Conservation (phyloP, 2,329 filamentous ascomycete species). For the Colletotrichum cereale region DNA sequence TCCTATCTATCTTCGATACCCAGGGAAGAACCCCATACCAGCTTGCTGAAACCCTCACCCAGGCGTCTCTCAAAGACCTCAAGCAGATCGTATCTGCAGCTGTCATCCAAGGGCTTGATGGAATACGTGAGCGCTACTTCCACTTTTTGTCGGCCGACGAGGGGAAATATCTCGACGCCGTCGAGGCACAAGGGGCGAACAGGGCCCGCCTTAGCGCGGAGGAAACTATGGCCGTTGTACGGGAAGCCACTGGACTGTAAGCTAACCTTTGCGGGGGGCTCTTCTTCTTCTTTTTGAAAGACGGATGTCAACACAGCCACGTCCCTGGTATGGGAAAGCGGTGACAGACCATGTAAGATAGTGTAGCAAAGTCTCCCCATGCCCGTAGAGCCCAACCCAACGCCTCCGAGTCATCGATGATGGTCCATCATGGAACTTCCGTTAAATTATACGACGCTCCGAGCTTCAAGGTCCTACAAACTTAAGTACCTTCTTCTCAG, state of each 20-base stretch:
- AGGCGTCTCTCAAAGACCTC: constrained; percentile 53
- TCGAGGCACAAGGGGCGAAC: constrained; percentile 69
- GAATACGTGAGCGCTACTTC: constrained; percentile 69
- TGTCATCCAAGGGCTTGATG: constrained; percentile 65
- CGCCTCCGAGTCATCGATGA: not conserved
- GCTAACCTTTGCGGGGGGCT: not conserved
- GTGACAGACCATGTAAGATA: not conserved
- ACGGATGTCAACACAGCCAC: not conserved
- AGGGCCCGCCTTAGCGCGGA: constrained; percentile 73
- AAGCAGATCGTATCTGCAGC: constrained; percentile 69
- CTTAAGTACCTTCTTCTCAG: not conserved
- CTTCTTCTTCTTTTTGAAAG: no score
- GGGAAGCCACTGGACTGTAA: constrained; percentile 63
- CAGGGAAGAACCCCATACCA: constrained; percentile 54
- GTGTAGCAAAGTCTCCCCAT: constrained; percentile 1
- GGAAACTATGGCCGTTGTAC: constrained; percentile 67
- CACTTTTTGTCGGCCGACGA: constrained; percentile 62
- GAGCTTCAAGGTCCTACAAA: not conserved
- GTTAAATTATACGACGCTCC: not conserved
- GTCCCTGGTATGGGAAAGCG: not conserved
- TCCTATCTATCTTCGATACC: constrained; percentile 78
- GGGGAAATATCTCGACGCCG: constrained; percentile 65
- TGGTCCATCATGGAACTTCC: not conserved
- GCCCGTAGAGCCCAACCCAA: not conserved
- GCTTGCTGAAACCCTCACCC: constrained; percentile 55